Base-by-base conservation (phyloP, 495 filamentous ascomycete genomes). In the Lepraria neglecta region DNA sequence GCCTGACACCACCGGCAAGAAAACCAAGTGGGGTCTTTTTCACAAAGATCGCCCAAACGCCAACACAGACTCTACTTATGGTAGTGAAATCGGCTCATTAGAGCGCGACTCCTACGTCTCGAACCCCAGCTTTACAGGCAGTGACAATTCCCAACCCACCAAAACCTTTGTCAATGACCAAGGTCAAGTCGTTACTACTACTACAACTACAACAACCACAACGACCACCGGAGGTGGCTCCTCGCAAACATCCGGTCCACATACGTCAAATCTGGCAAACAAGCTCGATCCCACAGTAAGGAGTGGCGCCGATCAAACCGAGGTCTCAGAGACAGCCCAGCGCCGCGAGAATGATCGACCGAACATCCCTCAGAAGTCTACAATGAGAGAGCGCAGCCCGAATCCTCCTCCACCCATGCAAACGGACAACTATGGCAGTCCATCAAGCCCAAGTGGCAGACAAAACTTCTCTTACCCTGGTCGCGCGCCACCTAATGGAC, bases 171-270 rank as follows among this genome's bases (percentile, higher is more conserved):
- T 57, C 14, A 65, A 68, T 35, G 64, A 66, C 21, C 58, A 66
- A 48, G 61, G 61, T 9, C 64, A 66, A 48, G 52, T 60, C n/a
- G 64, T 68, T 3, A 68, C 66, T 14, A 68, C 66, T 7, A 68
- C 66, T 12, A 67, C 65, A 38, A 68, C 66, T 3, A 68, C 66
- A 0, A 68, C 66, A 0, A 68, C 66, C 24, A 68, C 66, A 11
- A 65, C 64, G 0, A 60, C 63, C 6, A 61, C 64, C 10, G 42
- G 52, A 6, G 56, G 63, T 17, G 52, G 42, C 40, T 58, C 63
- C 12, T 56, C 62, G 14, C 45, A 53, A 0, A 64, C 50, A 40
- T 61, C 60, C 24, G 58, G 59, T 9, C 64, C 64, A 11, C 58
- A 65, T 33, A 56, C 42, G 42, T 57, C 59, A 14, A 50, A 63